Percentiles rank a stretch among this genome's conserved stretches.
phyloP scores from a whole-genome alignment of 331 rosid genomes.

The Prunus yedoensis region DNA sequence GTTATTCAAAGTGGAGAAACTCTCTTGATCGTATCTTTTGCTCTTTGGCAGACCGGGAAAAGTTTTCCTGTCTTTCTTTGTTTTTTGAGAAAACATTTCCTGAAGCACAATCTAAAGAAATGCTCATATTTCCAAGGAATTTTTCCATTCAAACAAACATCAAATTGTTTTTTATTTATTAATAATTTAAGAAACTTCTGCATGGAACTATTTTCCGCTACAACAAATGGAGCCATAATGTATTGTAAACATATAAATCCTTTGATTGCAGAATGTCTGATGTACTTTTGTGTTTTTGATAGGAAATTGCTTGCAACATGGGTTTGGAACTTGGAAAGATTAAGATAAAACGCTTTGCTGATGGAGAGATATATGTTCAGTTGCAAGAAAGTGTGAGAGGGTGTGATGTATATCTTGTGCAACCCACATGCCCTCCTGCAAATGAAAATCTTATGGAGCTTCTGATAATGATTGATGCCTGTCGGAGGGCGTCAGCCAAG shows the following conservation, averaged over 20 bases:
- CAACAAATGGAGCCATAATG: not conserved
- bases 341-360: constrained; percentile 93
- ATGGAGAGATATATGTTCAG: constrained; percentile 92
- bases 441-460: constrained; percentile 97
- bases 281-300: not conserved
- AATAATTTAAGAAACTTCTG: not conserved
- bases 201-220: not conserved
- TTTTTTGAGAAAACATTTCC: not conserved
- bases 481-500: constrained; percentile 96
- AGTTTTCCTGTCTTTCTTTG: not conserved
- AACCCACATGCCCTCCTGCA: constrained; percentile 96
- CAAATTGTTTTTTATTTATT: not conserved
- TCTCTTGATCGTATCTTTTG: not conserved
- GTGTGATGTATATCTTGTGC: constrained; percentile 91
- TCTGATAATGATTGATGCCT: constrained; percentile 88
- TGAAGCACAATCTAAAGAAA: not conserved
- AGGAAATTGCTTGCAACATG: constrained; percentile 97
- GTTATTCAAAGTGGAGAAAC: not conserved
- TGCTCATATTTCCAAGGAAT: not conserved
- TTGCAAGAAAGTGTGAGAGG: constrained; percentile 96
- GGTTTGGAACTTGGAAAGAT: constrained; percentile 87
- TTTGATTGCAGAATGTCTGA: constrained; percentile 7
- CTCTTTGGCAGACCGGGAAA: not conserved
- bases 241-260: not conserved
- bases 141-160: not conserved